phyloP scores from a whole-genome alignment of 495 filamentous ascomycete species.

The Trichocladium antarcticum region DNA sequence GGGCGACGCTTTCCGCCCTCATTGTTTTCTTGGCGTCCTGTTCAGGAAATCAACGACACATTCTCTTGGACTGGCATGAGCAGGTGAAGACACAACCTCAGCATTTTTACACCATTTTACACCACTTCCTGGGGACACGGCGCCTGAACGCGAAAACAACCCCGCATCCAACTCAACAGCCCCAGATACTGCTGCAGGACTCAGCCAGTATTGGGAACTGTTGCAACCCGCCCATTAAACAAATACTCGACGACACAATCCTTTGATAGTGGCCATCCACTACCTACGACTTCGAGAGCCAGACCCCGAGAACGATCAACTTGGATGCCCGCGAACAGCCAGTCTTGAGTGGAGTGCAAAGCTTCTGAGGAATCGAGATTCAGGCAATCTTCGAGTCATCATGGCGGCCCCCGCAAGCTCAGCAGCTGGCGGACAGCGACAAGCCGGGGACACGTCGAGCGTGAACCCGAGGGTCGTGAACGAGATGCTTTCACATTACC shows the following conservation, averaged over 20 bases:
- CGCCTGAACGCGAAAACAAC: neutral
- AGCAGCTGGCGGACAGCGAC: slow-evolving; percentile 2
- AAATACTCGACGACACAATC: neutral
- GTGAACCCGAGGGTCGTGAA: slow-evolving; percentile 27
- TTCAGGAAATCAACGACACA: no score
- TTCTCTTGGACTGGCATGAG: no score
- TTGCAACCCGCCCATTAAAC: neutral
- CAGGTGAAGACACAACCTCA: no score
- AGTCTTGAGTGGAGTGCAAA: neutral
- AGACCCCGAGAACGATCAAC: no score
- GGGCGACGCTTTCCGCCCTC: neutral
- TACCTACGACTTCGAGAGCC: no score
- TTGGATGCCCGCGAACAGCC: no score
- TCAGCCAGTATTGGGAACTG: slow-evolving; percentile 2
- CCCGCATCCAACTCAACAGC: no score
- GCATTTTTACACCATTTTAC: no score
- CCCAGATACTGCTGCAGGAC: slow-evolving; percentile 2
- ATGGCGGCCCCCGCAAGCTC: slow-evolving; percentile 6
- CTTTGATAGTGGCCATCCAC: slow-evolving; percentile 2
- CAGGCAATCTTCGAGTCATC: neutral
- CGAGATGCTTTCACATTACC: slow-evolving; percentile 36
- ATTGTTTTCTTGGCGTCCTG: neutral
- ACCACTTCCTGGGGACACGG: no score
- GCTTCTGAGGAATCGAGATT: neutral
- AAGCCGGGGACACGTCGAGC: slow-evolving; percentile 8